Base-by-base conservation (phyloP, 352 stramenopile species). In the Pythium biforme region DNA sequence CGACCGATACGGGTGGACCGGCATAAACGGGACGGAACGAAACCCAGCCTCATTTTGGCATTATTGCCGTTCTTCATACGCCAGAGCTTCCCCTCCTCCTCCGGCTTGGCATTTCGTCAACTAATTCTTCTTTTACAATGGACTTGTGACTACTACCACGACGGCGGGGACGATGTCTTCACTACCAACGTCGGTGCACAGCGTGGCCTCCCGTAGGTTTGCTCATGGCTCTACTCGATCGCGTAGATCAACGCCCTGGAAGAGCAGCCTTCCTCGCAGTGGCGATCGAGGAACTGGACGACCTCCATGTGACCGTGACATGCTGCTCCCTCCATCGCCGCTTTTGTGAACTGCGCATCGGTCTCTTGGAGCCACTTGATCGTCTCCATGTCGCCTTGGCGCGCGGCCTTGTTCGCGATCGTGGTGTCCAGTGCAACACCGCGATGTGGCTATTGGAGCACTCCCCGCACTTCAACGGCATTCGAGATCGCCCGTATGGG, bases 311-410 rank as follows among this genome's bases (percentile, higher is more conserved):
- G 41, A 12, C n/a, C n/a, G 5, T 37, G 23, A 6, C 29, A 37
- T 22, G 23, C 23, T 6, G 29, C 29, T 19, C 20, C 11, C 14
- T 39, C 25, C 25, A 54, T 54, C 19, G 31, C 50, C 26, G 26
- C 31, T 1, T 5, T n/a, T 12, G 20, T 45, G 50, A 29, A 29
- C 1, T 50, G n/a, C 1, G n/a, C 37, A 12, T 29, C n/a, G 29
- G 49, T 29, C 26, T 52, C 46, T 23, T 63, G 47, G n/a, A 68
- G 61, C 61, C 61, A 68, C 45, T 58, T 15, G 23, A 69, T 20
- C 6, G 57, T 54, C 29, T 45, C n/a, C n/a, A 64, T 26, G 23
- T 69, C 54, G 1, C 62, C 62, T 5, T 25, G n/a, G 5, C 22
- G n/a, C 3, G 62, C 62, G 15, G 62, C 62, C 15, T 41, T 45